Conservation (phyloP, 805 yeast species). For the Metschnikowia matae region DNA sequence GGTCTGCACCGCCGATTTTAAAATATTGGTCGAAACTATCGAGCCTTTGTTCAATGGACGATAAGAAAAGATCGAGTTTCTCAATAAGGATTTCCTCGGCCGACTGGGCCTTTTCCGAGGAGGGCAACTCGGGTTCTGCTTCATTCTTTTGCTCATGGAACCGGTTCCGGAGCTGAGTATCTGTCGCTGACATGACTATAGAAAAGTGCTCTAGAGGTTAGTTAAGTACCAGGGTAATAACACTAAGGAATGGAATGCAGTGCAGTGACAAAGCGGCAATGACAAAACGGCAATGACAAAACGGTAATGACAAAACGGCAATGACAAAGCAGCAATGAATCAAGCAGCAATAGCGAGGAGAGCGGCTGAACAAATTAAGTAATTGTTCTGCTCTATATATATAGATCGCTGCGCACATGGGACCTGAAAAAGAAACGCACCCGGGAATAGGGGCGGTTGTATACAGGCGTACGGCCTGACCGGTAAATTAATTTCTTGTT, state of each 20-base stretch:
- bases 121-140: not conserved
- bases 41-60: slow-evolving; percentile 40
- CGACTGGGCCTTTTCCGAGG: slow-evolving; percentile 6
- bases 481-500: not conserved
- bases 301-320: not conserved
- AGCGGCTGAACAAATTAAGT: not conserved
- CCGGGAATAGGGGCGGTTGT: not conserved
- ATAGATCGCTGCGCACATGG: slow-evolving; percentile 3
- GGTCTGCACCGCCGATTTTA: slow-evolving; percentile 20
- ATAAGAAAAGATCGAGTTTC: slow-evolving; percentile 36
- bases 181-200: slow-evolving; percentile 3
- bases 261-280: not conserved
- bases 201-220: not conserved
- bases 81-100: slow-evolving; percentile 41
- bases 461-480: not conserved
- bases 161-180: slow-evolving; percentile 14
- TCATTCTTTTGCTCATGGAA: not conserved
- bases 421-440: slow-evolving; percentile 2
- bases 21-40: slow-evolving; percentile 40
- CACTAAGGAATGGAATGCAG: not conserved
- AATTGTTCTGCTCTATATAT: slow-evolving; percentile 1
- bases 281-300: not conserved
- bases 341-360: not conserved
- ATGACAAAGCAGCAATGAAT: not conserved
- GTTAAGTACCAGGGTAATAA: too few species aligned